Evolutionary conservation across 2,329 filamentous ascomycete genomes (phyloP).

Genomic region (Microcyclosporella mali): DNA sequence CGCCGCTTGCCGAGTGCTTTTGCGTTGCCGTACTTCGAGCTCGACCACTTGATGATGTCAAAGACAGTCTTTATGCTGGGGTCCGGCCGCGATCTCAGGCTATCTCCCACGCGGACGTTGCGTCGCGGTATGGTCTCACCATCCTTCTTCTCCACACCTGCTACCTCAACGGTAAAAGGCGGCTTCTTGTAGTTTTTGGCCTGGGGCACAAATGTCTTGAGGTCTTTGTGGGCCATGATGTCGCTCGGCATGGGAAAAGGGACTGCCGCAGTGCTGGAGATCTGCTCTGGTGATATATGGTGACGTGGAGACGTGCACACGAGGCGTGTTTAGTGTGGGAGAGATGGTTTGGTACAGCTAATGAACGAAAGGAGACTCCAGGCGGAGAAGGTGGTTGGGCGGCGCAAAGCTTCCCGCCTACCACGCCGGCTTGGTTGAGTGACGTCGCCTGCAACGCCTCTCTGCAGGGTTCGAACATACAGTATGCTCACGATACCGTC

Average conservation of each 20-base stretch:
- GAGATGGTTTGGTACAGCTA: too few relatives aligned
- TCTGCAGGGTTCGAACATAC: too few relatives aligned
- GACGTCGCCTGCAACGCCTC: too few relatives aligned
- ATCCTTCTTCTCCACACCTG: slow-evolving; percentile 60
- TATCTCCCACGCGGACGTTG: slow-evolving; percentile 64
- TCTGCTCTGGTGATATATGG: too few relatives aligned
- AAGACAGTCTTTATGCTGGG: slow-evolving; percentile 69
- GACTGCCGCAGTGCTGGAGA: too few relatives aligned
- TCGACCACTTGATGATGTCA: slow-evolving; percentile 68
- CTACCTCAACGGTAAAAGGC: slow-evolving; percentile 68
- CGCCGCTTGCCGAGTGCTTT: slow-evolving; percentile 59
- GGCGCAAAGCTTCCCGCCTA: too few relatives aligned
- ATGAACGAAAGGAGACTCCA: too few relatives aligned
- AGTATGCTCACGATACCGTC: too few relatives aligned
- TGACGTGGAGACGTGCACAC: too few relatives aligned
- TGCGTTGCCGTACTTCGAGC: slow-evolving; percentile 49
- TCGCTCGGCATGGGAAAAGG: slow-evolving; percentile 25
- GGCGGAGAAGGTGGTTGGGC: too few relatives aligned
- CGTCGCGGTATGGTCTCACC: slow-evolving; percentile 82
- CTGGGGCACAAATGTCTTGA: slow-evolving; percentile 45
- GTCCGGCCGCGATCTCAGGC: slow-evolving; percentile 59
- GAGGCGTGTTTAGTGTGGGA: too few relatives aligned
- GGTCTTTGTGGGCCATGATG: slow-evolving; percentile 35
- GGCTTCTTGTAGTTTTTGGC: slow-evolving; percentile 53
- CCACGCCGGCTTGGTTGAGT: too few relatives aligned